phyloP scores from a whole-genome alignment of 2,329 filamentous ascomycete genomes.

The Pseudocercospora musae region DNA sequence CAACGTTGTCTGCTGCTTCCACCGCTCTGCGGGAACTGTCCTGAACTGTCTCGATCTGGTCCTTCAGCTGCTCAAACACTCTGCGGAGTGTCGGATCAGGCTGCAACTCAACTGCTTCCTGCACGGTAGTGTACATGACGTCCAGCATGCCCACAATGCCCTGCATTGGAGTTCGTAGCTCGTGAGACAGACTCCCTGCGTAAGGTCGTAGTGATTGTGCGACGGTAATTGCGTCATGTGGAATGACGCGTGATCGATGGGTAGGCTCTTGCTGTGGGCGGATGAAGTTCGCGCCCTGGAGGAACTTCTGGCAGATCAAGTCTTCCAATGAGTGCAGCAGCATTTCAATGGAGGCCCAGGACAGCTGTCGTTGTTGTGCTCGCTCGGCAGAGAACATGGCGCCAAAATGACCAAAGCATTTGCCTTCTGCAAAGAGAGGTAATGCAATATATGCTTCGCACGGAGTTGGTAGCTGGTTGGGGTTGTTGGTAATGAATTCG shows the following conservation, averaged over 20 bases:
- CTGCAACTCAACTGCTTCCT: conserved; percentile 60
- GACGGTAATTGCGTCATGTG: conserved; percentile 55
- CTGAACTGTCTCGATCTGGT: conserved; percentile 69
- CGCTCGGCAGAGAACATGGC: conserved; percentile 67
- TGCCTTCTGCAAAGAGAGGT: conserved; percentile 62
- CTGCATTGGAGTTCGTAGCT: conserved; percentile 71
- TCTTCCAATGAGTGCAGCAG: conserved; percentile 67
- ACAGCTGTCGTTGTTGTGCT: conserved; percentile 52
- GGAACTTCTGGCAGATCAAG: conserved; percentile 57
- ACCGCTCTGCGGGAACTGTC: conserved; percentile 69
- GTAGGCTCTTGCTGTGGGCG: conserved; percentile 27
- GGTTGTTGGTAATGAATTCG: conserved; percentile 59
- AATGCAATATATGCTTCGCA: conserved; percentile 66
- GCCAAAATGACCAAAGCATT: conserved; percentile 68
- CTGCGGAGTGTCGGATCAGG: conserved; percentile 49
- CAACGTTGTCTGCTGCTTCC: conserved; percentile 71
- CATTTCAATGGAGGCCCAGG: conserved; percentile 67
- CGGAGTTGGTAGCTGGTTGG: conserved; percentile 58
- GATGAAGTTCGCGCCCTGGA: conserved; percentile 52
- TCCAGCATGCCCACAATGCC: conserved; percentile 73
- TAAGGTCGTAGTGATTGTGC: conserved; percentile 68
- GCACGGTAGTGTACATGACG: conserved; percentile 70
- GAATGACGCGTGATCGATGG: conserved; percentile 46
- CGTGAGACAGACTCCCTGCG: conserved; percentile 69
- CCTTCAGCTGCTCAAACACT: conserved; percentile 61